Percentiles rank a stretch among this genome's conserved stretches.
Evolutionary conservation across 768 basidiomycete genomes (phyloP).

Genomic region (Plicaturopsis crispa): DNA sequence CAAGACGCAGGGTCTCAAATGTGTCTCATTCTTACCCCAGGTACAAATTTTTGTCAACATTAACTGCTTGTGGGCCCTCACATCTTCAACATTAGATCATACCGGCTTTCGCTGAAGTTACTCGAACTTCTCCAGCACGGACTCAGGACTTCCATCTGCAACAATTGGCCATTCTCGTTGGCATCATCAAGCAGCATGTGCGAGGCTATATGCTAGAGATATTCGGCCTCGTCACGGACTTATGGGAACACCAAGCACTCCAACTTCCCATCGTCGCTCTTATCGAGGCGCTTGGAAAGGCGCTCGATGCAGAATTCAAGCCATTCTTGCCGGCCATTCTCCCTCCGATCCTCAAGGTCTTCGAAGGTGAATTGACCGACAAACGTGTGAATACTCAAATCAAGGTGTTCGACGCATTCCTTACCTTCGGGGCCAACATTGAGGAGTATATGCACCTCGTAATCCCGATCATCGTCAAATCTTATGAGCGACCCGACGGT

Average conservation of each 20-base stretch:
- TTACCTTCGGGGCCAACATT: constrained; percentile 92
- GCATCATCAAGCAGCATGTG: constrained; percentile 96
- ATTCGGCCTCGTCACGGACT: constrained; percentile 77
- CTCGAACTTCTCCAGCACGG: constrained; percentile 72
- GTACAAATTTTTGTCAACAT: constrained; percentile 41
- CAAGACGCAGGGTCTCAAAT: constrained; percentile 95
- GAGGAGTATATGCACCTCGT: constrained; percentile 98
- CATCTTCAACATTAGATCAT: constrained; percentile 54
- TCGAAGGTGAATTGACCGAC: constrained; percentile 82
- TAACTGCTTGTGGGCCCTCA: too few relatives aligned
- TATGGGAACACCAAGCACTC: constrained; percentile 80
- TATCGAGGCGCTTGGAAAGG: constrained; percentile 87
- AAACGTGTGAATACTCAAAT: constrained; percentile 73
- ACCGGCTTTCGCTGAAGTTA: constrained; percentile 88
- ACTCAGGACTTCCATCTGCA: constrained; percentile 92
- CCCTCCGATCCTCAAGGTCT: constrained; percentile 83
- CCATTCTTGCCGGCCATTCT: constrained; percentile 89
- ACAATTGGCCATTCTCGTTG: constrained; percentile 90
- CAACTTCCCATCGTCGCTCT: constrained; percentile 90
- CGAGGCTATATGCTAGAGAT: constrained; percentile 85
- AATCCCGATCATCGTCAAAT: constrained; percentile 88
- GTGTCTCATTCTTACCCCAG: constrained; percentile 91
- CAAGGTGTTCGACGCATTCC: constrained; percentile 90
- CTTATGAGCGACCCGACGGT: constrained; percentile 79
- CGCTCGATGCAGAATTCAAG: constrained; percentile 95